Base-by-base conservation (phyloP, 306 rosid genomes). In the Prunus fruticosa region DNA sequence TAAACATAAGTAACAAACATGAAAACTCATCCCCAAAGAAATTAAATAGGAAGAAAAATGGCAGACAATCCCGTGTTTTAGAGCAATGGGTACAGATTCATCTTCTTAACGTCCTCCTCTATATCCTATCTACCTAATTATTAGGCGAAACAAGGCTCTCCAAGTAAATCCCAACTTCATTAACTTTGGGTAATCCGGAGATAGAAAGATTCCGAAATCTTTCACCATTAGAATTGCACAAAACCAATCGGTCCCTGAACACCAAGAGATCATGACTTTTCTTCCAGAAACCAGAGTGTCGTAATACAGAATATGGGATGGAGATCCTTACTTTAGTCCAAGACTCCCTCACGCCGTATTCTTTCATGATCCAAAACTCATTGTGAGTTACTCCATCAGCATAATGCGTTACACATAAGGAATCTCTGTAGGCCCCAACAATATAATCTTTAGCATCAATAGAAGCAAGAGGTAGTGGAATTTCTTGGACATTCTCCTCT, bases 131-230 rank as follows among this genome's bases (percentile, higher is more conserved):
- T 64, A 7, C 27, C 15, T 65, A 46, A 65, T 34, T 11, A 2
- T 10, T 19, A 12, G 54, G 78, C 0, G 62, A 62, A 66, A 62
- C 45, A 30, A 47, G 78, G 58, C 78, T 28, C 54, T 74, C 78
- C 16, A 74, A 56, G 58, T 62, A 74, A 1, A 28, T 15, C 16
- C 67, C 78, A 8, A 22, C 62, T 23, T 28, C 1, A n/a, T 3
- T 38, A 20, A n/a, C 76, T 4, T 11, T 1, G 22, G 34, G 65
- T 20, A 54, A 13, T 7, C 27, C 52, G 3, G 27, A 19, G 16
- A 71, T 20, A 5, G 16, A 9, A 11, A 34, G 47, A 0, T 19
- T 15, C 65, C 6, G 15, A 34, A 23, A 22, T 7, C 51, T 10
- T 53, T 43, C 34, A 3, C 32, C 43, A 9, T 18, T 54, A 5